Conservation (phyloP, 2,329 filamentous ascomycete genomes). For the Simplicillium sp. region DNA sequence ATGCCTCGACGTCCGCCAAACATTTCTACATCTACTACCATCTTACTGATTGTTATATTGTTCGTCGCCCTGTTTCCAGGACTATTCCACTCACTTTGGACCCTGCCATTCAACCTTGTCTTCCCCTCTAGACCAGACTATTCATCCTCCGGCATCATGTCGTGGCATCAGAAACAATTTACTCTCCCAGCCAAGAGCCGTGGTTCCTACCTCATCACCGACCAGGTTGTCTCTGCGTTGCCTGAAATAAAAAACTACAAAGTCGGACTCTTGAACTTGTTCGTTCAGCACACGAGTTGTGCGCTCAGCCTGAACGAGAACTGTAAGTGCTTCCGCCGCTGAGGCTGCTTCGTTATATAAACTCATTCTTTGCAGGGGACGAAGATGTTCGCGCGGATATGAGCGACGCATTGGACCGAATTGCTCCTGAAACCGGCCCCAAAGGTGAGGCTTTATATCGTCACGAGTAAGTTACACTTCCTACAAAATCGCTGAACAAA, state of each 20-base stretch:
- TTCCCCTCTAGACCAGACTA: conserved; percentile 18
- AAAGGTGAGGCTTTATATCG: conserved; percentile 69
- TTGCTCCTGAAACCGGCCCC: conserved; percentile 69
- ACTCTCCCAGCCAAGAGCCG: conserved; percentile 66
- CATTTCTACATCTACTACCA: conserved; percentile 27
- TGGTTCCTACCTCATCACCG: conserved; percentile 84
- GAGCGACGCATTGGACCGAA: conserved; percentile 84
- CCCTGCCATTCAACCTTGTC: conserved; percentile 34
- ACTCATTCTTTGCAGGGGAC: conserved; percentile 30
- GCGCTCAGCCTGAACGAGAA: conserved; percentile 92
- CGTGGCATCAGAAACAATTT: conserved; percentile 81
- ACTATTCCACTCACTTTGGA: conserved; percentile 42
- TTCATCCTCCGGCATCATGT: conserved; percentile 36
- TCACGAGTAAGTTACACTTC: conserved; percentile 41
- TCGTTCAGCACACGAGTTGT: conserved; percentile 91
- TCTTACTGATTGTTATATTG: conserved; percentile 37
- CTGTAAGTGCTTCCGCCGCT: conserved; percentile 49
- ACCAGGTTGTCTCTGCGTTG: conserved; percentile 58
- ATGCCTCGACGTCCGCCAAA: conserved; percentile 30
- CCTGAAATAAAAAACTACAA: conserved; percentile 80
- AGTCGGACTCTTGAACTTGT: conserved; percentile 77
- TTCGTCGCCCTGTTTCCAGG: conserved; percentile 42
- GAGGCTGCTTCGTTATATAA: neutral
- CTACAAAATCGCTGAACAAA: neutral
- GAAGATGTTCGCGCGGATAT: conserved; percentile 82